A percentile compares a stretch with the other conserved stretches of the same genome.
Conservation (phyloP, 768 basidiomycete species). For the Epithele typhae region DNA sequence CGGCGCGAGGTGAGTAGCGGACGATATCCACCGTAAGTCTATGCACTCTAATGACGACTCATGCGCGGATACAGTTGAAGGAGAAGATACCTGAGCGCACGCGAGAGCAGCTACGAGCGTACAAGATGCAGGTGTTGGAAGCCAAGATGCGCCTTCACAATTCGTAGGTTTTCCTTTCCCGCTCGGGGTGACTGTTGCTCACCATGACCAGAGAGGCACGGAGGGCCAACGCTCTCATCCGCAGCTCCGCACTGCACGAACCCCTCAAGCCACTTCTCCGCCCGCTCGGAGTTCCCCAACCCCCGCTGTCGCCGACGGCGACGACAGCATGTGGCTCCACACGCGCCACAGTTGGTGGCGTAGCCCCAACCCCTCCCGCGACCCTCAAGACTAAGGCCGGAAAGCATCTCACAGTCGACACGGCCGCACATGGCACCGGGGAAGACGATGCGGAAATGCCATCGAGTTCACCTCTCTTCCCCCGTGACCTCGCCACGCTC, state of each 20-base stretch:
- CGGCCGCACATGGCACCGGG: neutral
- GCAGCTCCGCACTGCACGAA: conserved; percentile 32
- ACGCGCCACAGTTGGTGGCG: neutral
- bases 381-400: too few species aligned
- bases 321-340: neutral
- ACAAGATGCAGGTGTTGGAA: conserved; percentile 40
- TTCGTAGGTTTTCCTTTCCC: conserved; percentile 33
- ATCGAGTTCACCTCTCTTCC: conserved; percentile 38
- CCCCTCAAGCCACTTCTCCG: conserved; percentile 48
- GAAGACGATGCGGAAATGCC: conserved; percentile 9
- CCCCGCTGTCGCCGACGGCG: neutral
- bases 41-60: neutral
- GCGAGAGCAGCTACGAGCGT: conserved; percentile 34
- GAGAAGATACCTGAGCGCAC: conserved; percentile 40
- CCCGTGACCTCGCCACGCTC: conserved; percentile 41
- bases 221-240: conserved; percentile 36
- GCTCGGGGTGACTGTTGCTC: conserved; percentile 1
- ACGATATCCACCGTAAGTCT: neutral
- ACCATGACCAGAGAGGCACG: conserved; percentile 39
- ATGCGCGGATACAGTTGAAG: conserved; percentile 30
- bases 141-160: conserved; percentile 42
- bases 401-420: neutral
- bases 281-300: conserved; percentile 31
- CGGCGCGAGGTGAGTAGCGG: neutral
- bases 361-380: too few species aligned